Conservation (phyloP, 805 yeast genomes). For the Wickerhamiella sergipiensis region DNA sequence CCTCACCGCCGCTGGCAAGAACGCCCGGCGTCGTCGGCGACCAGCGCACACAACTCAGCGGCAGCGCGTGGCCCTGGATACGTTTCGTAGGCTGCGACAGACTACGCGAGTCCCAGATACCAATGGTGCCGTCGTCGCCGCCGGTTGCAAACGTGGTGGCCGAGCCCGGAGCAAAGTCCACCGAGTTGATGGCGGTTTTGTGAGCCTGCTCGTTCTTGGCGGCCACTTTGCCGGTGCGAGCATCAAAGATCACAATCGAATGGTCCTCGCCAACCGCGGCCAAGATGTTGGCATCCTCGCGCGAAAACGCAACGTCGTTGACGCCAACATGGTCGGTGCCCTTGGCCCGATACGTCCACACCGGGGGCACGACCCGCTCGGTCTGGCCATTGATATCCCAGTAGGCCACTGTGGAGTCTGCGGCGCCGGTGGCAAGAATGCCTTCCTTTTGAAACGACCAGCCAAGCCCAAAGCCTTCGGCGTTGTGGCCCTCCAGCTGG, state of each 20-base stretch:
- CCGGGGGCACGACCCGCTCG: constrained; percentile 29
- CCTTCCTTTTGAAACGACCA: constrained; percentile 39
- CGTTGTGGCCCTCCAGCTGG: constrained; percentile 39
- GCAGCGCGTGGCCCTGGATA: constrained; percentile 50
- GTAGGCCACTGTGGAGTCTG: constrained; percentile 51
- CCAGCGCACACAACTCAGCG: constrained; percentile 45
- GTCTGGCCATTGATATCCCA: constrained; percentile 42
- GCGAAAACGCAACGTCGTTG: constrained; percentile 53
- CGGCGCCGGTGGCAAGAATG: constrained; percentile 47
- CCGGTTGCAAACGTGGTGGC: constrained; percentile 54
- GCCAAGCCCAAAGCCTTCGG: constrained; percentile 58
- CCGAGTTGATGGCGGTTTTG: constrained; percentile 46
- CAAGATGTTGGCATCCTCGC: constrained; percentile 31
- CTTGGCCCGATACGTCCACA: constrained; percentile 18
- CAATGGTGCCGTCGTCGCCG: constrained; percentile 61
- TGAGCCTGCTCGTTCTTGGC: constrained; percentile 25
- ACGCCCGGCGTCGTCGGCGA: constrained; percentile 34
- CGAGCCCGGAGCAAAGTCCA: constrained; percentile 48
- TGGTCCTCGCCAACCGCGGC: constrained; percentile 62
- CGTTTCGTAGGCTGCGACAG: constrained; percentile 44
- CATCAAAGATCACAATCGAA: constrained; percentile 48
- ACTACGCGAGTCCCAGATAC: constrained; percentile 63
- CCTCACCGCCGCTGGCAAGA: constrained; percentile 48
- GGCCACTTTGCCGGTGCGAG: constrained; percentile 32
- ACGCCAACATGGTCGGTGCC: no score